Evolutionary conservation across 2,329 filamentous ascomycete species (phyloP), one percentile per base, ranked within the genome.

Genomic region (Fusarium dlaminii): DNA sequence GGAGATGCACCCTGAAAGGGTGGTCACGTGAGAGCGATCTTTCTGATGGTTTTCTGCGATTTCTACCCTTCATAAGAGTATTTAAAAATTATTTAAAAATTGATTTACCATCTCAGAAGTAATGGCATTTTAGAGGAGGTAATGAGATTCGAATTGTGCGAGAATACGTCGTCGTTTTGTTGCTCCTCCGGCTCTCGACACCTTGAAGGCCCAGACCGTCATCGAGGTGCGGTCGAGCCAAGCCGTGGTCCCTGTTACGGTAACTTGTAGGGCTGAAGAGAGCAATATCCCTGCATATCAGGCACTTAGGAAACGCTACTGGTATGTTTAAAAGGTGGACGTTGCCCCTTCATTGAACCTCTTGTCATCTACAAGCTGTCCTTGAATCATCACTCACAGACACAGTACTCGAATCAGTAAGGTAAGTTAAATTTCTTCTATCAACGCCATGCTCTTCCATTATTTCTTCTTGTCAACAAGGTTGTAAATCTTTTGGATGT

Each of bases 401-500:
- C 24, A 63, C 18, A 39, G n/a, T 2, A 34, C 5, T 24, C 12
- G 29, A n/a, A 29, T 45, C 37, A 20, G 18, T 51, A 67, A 39
- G 22, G 43, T 72, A 62, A 64, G 49, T 56, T 55, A 61, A 57
- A 54, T 63, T 75, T 40, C 66, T 60, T 73, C 63, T 61, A 60
- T 66, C 57, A 67, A 59, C 61, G 51, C 72, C 55, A 42, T 34
- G 51, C 32, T 57, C 52, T 43, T 30, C 30, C 54, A 59, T 63
- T 58, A 67, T 66, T 68, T 68, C 67, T 80, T 80, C 69, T 80
- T 80, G 32, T 84, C 83, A 42, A 81, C 81, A 27, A 90, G 82
- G 80, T 91, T 88, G 81, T 91, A 91, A 77, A 92, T 90, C 86
- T 91, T 91, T 84, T 91, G 88, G 60, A 91, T 88, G 67, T 87